Evolutionary conservation across 352 stramenopile genomes (phyloP).

Genomic region (Halophytophthora batemanensis): DNA sequence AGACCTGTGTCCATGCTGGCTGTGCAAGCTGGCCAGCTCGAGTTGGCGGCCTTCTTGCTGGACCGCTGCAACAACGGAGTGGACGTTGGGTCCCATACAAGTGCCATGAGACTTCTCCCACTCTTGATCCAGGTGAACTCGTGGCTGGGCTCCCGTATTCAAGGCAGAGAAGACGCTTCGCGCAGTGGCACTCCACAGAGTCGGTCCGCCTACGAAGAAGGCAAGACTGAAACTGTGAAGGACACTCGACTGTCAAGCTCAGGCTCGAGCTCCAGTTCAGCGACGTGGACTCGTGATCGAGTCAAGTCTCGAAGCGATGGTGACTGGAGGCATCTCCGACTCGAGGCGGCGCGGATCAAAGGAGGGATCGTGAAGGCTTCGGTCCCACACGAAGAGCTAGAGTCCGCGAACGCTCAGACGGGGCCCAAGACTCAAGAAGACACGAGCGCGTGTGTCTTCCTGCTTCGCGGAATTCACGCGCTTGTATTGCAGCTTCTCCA

Average conservation of each 20-base stretch:
- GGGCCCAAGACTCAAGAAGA: constrained; percentile 7
- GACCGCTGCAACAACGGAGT: constrained; percentile 30
- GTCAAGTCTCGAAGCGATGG: constrained; percentile 48
- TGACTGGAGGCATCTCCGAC: constrained; percentile 33
- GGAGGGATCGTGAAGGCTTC: neutral
- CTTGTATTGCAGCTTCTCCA: constrained; percentile 24
- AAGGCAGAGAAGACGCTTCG: constrained; percentile 5
- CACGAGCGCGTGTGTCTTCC: constrained; percentile 12
- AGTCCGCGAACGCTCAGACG: neutral
- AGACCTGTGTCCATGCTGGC: constrained; percentile 43
- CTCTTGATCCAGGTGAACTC: constrained; percentile 41
- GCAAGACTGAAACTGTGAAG: constrained; percentile 3
- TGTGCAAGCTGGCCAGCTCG: constrained; percentile 53
- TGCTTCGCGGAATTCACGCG: constrained; percentile 20
- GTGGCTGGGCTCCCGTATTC: constrained; percentile 29
- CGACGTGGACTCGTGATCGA: constrained; percentile 24
- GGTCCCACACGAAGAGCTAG: constrained; percentile 1
- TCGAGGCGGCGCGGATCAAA: constrained; percentile 1
- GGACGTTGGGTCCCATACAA: constrained; percentile 14
- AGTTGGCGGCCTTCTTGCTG: constrained; percentile 54
- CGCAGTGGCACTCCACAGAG: constrained; percentile 9
- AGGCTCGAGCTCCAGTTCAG: constrained; percentile 11
- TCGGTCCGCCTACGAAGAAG: neutral
- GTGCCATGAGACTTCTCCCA: constrained; percentile 38
- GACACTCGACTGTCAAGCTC: constrained; percentile 15